phyloP scores from a whole-genome alignment of 1,139 yeast species.

The Taphrina confusa region DNA sequence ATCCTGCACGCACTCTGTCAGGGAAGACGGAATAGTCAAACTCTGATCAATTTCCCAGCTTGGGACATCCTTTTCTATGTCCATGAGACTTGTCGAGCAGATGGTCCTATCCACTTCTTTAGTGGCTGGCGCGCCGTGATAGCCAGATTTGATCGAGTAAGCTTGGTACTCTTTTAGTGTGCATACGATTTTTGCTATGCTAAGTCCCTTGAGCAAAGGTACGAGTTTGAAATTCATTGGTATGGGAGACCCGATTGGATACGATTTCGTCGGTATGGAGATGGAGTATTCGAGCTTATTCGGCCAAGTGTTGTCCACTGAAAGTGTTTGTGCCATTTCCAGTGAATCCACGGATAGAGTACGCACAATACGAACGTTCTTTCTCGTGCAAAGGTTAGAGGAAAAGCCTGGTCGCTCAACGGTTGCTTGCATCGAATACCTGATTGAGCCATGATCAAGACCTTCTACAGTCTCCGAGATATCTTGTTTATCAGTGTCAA shows the following conservation, averaged over 20 bases:
- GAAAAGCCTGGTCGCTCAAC: slow-evolving; percentile 82
- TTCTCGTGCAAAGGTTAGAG: slow-evolving; percentile 63
- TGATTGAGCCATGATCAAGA: slow-evolving; percentile 77
- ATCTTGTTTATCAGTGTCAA: slow-evolving; percentile 43
- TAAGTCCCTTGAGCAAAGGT: slow-evolving; percentile 79
- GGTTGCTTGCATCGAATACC: slow-evolving; percentile 73
- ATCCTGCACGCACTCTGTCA: slow-evolving; percentile 80
- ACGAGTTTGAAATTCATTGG: slow-evolving; percentile 71
- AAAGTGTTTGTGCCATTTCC: slow-evolving; percentile 86
- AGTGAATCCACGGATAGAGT: slow-evolving; percentile 85
- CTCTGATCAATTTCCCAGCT: slow-evolving; percentile 69
- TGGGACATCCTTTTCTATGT: slow-evolving; percentile 56
- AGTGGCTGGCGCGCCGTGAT: slow-evolving; percentile 41
- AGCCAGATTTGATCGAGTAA: slow-evolving; percentile 59
- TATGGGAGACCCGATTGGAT: slow-evolving; percentile 81
- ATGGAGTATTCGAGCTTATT: slow-evolving; percentile 85
- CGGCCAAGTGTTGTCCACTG: slow-evolving; percentile 97
- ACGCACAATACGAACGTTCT: slow-evolving; percentile 78
- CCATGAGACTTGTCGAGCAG: slow-evolving; percentile 47
- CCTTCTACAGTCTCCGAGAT: slow-evolving; percentile 90
- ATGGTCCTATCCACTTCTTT: slow-evolving; percentile 45
- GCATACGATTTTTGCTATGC: slow-evolving; percentile 69
- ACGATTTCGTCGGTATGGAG: slow-evolving; percentile 82
- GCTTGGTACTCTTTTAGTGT: slow-evolving; percentile 67
- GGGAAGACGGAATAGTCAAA: slow-evolving; percentile 66